phyloP scores from a whole-genome alignment of 2,329 filamentous ascomycete species.

The Nectriaceae sp. region DNA sequence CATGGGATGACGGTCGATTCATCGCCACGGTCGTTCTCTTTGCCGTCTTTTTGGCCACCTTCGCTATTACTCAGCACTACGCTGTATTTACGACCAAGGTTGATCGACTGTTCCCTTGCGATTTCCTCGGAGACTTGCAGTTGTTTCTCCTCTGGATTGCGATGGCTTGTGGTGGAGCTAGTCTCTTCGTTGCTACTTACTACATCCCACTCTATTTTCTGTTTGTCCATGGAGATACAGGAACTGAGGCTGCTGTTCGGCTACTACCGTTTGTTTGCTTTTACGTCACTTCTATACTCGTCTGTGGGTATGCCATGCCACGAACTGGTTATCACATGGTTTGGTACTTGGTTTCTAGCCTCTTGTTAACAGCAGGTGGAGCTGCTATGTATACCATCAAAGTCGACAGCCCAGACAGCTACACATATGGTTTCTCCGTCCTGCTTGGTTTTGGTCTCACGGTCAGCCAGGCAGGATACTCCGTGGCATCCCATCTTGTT shows the following conservation, averaged over 20 bases:
- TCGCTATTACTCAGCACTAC: conserved; percentile 40
- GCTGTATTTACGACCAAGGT: conserved; percentile 36
- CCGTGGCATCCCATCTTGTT: conserved; percentile 6
- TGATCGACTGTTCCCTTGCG: conserved; percentile 34
- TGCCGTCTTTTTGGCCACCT: conserved; percentile 35
- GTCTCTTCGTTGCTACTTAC: conserved; percentile 15
- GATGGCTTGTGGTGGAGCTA: conserved; percentile 14
- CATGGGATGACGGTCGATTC: conserved; percentile 45
- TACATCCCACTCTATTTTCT: conserved; percentile 21
- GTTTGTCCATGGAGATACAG: conserved; percentile 20
- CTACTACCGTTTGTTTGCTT: conserved; percentile 21
- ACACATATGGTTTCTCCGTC: conserved; percentile 20
- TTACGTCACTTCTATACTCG: conserved; percentile 14
- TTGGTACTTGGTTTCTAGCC: conserved; percentile 11
- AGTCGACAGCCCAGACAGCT: conserved; percentile 10
- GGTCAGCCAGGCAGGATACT: conserved; percentile 11
- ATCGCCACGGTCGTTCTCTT: conserved; percentile 48
- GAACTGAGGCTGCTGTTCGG: conserved; percentile 17
- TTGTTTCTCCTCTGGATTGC: conserved; percentile 16
- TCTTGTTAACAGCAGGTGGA: conserved; percentile 9
- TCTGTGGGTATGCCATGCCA: conserved; percentile 14
- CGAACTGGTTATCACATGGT: conserved; percentile 12
- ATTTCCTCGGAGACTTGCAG: conserved; percentile 26
- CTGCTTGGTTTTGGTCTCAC: conserved; percentile 19
- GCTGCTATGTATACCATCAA: conserved; percentile 12